A percentile compares a stretch with the other conserved stretches of the same genome.
Evolutionary conservation across 2,329 filamentous ascomycete genomes (phyloP).

Genomic region (Cucurbitaria berberidis): DNA sequence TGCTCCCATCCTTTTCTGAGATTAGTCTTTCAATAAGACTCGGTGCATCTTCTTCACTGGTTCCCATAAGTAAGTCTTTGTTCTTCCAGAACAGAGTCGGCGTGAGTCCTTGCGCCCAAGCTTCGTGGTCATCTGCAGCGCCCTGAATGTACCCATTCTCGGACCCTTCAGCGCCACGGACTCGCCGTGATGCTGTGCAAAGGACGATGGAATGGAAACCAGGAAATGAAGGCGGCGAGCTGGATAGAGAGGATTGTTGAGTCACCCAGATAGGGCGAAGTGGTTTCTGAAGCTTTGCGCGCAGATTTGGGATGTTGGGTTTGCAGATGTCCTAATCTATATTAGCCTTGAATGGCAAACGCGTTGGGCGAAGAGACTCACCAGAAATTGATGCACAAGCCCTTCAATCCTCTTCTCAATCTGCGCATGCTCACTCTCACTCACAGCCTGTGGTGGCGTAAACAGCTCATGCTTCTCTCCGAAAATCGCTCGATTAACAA

Average conservation of each 20-base stretch:
- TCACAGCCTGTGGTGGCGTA: slow-evolving; percentile 75
- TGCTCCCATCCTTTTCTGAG: slow-evolving; percentile 13
- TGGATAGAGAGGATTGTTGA: slow-evolving; percentile 63
- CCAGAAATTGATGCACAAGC: slow-evolving; percentile 60
- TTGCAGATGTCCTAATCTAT: slow-evolving; percentile 59
- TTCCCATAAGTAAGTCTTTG: slow-evolving; percentile 63
- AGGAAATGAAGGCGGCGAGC: slow-evolving; percentile 56
- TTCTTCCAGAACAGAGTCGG: slow-evolving; percentile 81
- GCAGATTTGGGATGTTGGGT: slow-evolving; percentile 63
- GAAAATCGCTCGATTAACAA: slow-evolving; percentile 82
- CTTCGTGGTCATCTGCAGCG: slow-evolving; percentile 92
- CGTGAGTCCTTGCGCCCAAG: slow-evolving; percentile 84
- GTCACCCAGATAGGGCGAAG: slow-evolving; percentile 82
- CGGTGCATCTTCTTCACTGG: slow-evolving; percentile 69
- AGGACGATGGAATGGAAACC: slow-evolving; percentile 77
- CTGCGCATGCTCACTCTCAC: slow-evolving; percentile 77
- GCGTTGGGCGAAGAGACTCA: slow-evolving; percentile 33
- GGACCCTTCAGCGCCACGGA: slow-evolving; percentile 70
- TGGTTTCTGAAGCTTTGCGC: slow-evolving; percentile 68
- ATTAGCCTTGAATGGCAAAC: background rate
- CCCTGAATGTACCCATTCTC: slow-evolving; percentile 88
- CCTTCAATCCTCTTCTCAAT: slow-evolving; percentile 69
- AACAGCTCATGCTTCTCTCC: slow-evolving; percentile 65
- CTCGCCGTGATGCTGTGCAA: slow-evolving; percentile 80
- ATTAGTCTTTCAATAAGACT: slow-evolving; percentile 57